phyloP scores from a whole-genome alignment of 371 early-diverging fungal genomes.

The Rhizopus sp. region DNA sequence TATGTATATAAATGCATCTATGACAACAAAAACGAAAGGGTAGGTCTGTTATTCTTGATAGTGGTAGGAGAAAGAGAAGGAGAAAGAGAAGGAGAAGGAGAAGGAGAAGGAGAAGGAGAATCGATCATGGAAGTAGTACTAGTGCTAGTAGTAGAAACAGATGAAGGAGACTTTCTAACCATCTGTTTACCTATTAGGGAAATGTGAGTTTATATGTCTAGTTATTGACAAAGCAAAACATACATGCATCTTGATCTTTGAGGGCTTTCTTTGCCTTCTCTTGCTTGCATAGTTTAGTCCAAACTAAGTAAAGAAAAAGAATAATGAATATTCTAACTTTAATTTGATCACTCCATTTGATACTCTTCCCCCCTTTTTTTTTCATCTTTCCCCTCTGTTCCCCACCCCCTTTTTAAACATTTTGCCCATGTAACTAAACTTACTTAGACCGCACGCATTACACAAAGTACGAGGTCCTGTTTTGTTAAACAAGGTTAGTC shows the following conservation, averaged over 20 bases:
- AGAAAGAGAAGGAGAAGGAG: background rate
- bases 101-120: constrained; percentile 4
- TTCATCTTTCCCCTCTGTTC: background rate
- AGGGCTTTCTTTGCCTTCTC: constrained; percentile 6
- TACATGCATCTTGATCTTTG: background rate
- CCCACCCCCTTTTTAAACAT: too few species aligned
- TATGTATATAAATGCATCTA: background rate
- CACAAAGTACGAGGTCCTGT: constrained; percentile 39
- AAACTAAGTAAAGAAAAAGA: constrained; percentile 18
- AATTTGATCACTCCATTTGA: constrained; percentile 3
- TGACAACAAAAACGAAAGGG: constrained; percentile 18
- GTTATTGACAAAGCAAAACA: background rate
- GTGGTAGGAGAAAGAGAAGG: background rate
- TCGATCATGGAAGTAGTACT: background rate
- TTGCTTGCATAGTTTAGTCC: constrained; percentile 25
- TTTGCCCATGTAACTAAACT: background rate
- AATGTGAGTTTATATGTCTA: too few species aligned
- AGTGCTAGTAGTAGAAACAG: background rate
- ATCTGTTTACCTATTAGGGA: background rate
- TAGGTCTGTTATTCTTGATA: constrained; percentile 8
- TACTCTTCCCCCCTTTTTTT: constrained; percentile 1
- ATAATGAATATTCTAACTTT: constrained; percentile 10
- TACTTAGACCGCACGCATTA: constrained; percentile 44
- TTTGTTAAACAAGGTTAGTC: background rate
- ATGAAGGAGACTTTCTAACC: background rate